Evolutionary conservation across 768 basidiomycete species (phyloP), one percentile per base, ranked within the genome.

Genomic region (Boletus barrowsii): DNA sequence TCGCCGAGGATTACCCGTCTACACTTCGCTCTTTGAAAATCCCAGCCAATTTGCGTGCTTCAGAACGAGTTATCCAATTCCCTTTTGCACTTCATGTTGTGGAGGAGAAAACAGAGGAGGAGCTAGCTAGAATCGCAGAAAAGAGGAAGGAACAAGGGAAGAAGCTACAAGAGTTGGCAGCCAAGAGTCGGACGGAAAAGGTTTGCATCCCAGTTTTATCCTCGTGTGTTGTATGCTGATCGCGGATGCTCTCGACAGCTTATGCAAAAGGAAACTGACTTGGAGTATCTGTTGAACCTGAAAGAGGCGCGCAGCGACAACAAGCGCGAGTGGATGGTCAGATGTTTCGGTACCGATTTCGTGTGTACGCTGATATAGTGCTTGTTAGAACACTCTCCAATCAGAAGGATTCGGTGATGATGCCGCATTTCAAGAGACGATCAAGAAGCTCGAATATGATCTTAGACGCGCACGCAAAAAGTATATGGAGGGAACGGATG

Each of bases 71-170:
- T 53, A 72, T 97, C 32, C 95, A 98, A 66, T 98, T 98, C 66
- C 95, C 96, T 0, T 98, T 84, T 64, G 73, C 81, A 0, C 60
- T 74, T 14, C 72, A 82, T 4, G 78, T 80, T 1, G 70, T 78
- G 1, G 87, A 91, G 39, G 91, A 93, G 68, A 97, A 95, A 72
- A 88, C 90, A 0, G 92, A 95, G 59, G 96, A 98, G 62, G 94
- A 98, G 65, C 69, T 97, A 0, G 81, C 84, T 5, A 79, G 83
- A 35, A 80, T 86, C 36, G 76, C 87, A 1, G 94, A 98, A 70
- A 87, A 83, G 68, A 74, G 88, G 51, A 85, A 81, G 65, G 95
- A 98, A 70, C 89, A 93, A 63, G 94, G 93, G 0, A 79, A 83
- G 51, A 86, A 91, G 64, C 68, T 99, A 47, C 95, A 97, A 71